Evolutionary conservation across 768 basidiomycete genomes (phyloP).

Genomic region (Boletus vermiculosoides): DNA sequence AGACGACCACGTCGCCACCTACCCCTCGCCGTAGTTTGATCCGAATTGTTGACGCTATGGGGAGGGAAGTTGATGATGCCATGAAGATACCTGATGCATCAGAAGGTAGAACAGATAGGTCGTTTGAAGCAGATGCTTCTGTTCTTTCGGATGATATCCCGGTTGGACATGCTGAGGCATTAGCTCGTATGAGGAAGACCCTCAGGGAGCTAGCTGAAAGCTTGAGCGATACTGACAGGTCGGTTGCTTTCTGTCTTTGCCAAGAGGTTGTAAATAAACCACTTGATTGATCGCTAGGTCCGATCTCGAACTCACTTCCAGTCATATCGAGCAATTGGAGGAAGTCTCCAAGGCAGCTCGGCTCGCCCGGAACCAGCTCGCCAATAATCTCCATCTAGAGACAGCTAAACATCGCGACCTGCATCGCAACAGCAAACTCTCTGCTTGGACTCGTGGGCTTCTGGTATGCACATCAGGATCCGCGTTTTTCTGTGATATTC

Average conservation of each 20-base stretch:
- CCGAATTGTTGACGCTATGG: conserved; percentile 70
- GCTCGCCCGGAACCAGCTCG: conserved; percentile 46
- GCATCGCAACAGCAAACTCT: conserved; percentile 33
- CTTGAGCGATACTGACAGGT: conserved; percentile 61
- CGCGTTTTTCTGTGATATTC: conserved; percentile 3
- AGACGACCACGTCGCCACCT: conserved; percentile 12
- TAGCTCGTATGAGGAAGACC: conserved; percentile 57
- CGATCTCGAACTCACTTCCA: conserved; percentile 38
- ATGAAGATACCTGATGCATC: conserved; percentile 33
- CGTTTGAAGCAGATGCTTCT: conserved; percentile 22
- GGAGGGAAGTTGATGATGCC: conserved; percentile 49
- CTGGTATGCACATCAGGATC: conserved; percentile 35
- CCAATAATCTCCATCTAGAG: conserved; percentile 41
- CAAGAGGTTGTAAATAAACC: conserved; percentile 5
- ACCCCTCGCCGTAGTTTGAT: conserved; percentile 40
- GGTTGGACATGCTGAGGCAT: conserved; percentile 46
- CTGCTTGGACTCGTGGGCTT: conserved; percentile 37
- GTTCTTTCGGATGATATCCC: conserved; percentile 21
- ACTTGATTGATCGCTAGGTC: conserved; percentile 34
- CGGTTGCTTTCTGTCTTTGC: conserved; percentile 6
- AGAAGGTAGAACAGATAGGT: conserved; percentile 15
- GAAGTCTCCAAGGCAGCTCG: conserved; percentile 53
- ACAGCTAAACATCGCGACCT: conserved; percentile 37
- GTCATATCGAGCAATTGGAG: conserved; percentile 50
- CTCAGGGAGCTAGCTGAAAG: conserved; percentile 56